Percentiles rank a stretch among this genome's conserved stretches.
Evolutionary conservation across 495 filamentous ascomycete genomes (phyloP).

Genomic region (Trichoderma parareesei): DNA sequence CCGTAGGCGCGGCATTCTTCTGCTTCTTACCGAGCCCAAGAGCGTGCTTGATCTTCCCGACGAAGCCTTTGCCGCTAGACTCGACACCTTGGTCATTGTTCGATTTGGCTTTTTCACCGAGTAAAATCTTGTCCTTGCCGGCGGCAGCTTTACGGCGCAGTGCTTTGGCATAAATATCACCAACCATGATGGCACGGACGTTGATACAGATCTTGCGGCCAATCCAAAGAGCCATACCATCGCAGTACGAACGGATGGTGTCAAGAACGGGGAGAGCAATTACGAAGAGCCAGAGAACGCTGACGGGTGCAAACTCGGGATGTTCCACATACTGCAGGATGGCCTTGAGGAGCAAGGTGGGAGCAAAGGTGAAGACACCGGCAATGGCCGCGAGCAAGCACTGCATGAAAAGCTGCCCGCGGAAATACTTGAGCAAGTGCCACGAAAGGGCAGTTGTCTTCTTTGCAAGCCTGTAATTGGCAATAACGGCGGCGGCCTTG

Average conservation of each 20-base stretch:
- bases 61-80: slow-evolving; percentile 37
- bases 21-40: slow-evolving; percentile 55
- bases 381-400: slow-evolving; percentile 68
- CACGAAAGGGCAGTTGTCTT: slow-evolving; percentile 74
- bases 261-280: slow-evolving; percentile 79
- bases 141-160: slow-evolving; percentile 85
- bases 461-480: slow-evolving; percentile 74
- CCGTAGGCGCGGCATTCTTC: slow-evolving; percentile 29
- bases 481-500: slow-evolving; percentile 70
- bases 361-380: slow-evolving; percentile 78
- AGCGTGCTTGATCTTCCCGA: slow-evolving; percentile 36
- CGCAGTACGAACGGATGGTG: slow-evolving; percentile 65
- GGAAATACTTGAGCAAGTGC: slow-evolving; percentile 81
- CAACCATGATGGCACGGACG: slow-evolving; percentile 88
- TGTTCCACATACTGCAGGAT: slow-evolving; percentile 91
- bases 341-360: slow-evolving; percentile 80
- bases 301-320: slow-evolving; percentile 66
- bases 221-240: slow-evolving; percentile 85
- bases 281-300: slow-evolving; percentile 94
- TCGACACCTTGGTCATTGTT: slow-evolving; percentile 30
- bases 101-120: slow-evolving; percentile 15
- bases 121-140: slow-evolving; percentile 52
- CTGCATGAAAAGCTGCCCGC: slow-evolving; percentile 65
- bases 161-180: slow-evolving; percentile 96
- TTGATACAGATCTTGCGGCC: slow-evolving; percentile 91